phyloP scores from a whole-genome alignment of 306 rosid species.

The Lathyrus oleraceus region DNA sequence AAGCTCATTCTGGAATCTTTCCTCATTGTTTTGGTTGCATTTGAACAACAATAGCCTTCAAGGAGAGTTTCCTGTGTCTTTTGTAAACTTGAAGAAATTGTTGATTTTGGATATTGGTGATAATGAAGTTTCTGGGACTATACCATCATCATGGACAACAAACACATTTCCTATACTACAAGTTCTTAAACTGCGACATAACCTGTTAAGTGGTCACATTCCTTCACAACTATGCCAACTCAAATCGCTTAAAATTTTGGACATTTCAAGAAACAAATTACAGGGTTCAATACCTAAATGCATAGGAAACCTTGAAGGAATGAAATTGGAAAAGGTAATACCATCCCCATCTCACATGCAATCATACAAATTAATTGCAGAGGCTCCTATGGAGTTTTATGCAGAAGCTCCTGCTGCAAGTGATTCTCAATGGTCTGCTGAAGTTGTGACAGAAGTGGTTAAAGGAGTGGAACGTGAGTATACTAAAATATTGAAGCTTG shows the following conservation, averaged over 20 bases:
- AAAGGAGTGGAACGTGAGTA: conserved; percentile 29
- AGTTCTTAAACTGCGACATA: conserved; percentile 28
- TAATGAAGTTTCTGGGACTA: conserved; percentile 29
- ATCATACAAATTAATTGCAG: no score
- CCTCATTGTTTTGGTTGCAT: neutral
- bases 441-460: neutral
- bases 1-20: neutral
- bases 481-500: neutral
- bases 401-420: neutral
- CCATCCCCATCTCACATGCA: neutral
- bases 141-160: conserved; percentile 29
- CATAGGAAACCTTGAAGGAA: conserved; percentile 25
- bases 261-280: conserved; percentile 24
- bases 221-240: conserved; percentile 33
- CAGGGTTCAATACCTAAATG: conserved; percentile 28
- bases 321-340: neutral
- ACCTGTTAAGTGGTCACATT: conserved; percentile 1
- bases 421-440: rapidly evolving
- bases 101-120: conserved; percentile 22
- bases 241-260: conserved; percentile 8
- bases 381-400: no score
- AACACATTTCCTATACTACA: neutral
- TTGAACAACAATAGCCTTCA: conserved; percentile 24
- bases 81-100: neutral
- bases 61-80: neutral